Evolutionary conservation across 2,329 filamentous ascomycete genomes (phyloP).

Genomic region (Alternaria consortialis): DNA sequence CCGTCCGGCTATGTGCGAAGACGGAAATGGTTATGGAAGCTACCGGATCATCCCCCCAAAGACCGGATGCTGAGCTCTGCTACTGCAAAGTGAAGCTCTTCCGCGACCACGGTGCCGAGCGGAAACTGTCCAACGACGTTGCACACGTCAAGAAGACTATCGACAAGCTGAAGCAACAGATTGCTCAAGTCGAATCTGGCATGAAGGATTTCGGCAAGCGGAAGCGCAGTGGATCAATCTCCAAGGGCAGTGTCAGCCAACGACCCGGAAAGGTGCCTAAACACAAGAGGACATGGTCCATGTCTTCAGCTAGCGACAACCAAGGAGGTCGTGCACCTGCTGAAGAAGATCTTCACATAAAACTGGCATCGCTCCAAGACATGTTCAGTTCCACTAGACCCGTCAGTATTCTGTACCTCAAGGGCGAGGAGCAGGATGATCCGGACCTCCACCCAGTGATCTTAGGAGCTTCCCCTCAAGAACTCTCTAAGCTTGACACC

Average conservation of each 20-base stretch:
- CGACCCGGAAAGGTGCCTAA: conserved; percentile 84
- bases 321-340: conserved; percentile 54
- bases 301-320: conserved; percentile 72
- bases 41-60: conserved; percentile 55
- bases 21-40: conserved; percentile 72
- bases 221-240: conserved; percentile 65
- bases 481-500: conserved; percentile 64
- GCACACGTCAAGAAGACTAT: conserved; percentile 96
- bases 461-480: conserved; percentile 72
- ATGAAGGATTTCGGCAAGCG: conserved; percentile 68
- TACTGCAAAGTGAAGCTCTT: conserved; percentile 98
- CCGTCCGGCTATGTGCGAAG: conserved; percentile 90
- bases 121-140: conserved; percentile 93
- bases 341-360: conserved; percentile 78
- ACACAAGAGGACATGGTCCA: conserved; percentile 94
- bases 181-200: conserved; percentile 74
- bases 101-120: conserved; percentile 92
- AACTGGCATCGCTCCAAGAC: conserved; percentile 80
- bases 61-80: conserved; percentile 73
- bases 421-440: conserved; percentile 80
- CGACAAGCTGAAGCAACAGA: conserved; percentile 94
- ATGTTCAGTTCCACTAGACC: conserved; percentile 88
- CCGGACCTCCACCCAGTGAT: conserved; percentile 80
- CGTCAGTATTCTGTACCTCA: conserved; percentile 79
- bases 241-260: conserved; percentile 58